phyloP scores from a whole-genome alignment of 768 basidiomycete species.

The Cantharellus anzutake region DNA sequence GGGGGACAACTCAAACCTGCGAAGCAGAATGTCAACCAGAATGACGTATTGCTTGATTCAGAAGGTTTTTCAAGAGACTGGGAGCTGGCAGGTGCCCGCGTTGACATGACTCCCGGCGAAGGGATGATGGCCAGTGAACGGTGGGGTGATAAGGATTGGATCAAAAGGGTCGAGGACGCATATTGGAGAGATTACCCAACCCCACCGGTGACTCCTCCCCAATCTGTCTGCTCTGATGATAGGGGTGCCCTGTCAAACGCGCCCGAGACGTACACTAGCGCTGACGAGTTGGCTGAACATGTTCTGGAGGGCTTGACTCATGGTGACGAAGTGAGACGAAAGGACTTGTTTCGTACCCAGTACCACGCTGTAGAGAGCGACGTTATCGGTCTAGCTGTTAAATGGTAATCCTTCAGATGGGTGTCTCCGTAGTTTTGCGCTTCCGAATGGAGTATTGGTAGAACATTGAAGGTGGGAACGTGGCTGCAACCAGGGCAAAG shows the following conservation, averaged over 20 bases:
- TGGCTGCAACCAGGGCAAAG: too few species aligned
- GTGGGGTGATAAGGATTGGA: slow-evolving; percentile 78
- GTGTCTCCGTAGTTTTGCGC: too few species aligned
- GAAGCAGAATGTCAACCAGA: slow-evolving; percentile 1
- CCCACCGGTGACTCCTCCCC: slow-evolving; percentile 19
- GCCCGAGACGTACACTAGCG: neutral
- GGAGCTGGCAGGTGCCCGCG: slow-evolving; percentile 32
- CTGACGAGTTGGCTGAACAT: neutral
- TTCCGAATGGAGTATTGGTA: too few species aligned
- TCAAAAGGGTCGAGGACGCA: slow-evolving; percentile 52
- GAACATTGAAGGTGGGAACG: too few species aligned
- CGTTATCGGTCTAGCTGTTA: slow-evolving; percentile 53
- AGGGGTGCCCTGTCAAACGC: neutral
- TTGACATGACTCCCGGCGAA: slow-evolving; percentile 11
- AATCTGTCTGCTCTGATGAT: neutral
- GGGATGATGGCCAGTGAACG: slow-evolving; percentile 29
- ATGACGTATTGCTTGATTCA: slow-evolving; percentile 21
- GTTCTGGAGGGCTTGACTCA: slow-evolving; percentile 23
- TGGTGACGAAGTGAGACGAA: slow-evolving; percentile 25
- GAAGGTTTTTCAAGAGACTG: slow-evolving; percentile 53
- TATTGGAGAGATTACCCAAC: slow-evolving; percentile 49
- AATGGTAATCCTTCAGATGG: slow-evolving; percentile 28
- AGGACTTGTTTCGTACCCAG: slow-evolving; percentile 46
- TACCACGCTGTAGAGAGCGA: slow-evolving; percentile 80
- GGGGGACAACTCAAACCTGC: slow-evolving; percentile 56